Base-by-base conservation (phyloP, 2,329 filamentous ascomycete species). In the Coniella lustricola region DNA sequence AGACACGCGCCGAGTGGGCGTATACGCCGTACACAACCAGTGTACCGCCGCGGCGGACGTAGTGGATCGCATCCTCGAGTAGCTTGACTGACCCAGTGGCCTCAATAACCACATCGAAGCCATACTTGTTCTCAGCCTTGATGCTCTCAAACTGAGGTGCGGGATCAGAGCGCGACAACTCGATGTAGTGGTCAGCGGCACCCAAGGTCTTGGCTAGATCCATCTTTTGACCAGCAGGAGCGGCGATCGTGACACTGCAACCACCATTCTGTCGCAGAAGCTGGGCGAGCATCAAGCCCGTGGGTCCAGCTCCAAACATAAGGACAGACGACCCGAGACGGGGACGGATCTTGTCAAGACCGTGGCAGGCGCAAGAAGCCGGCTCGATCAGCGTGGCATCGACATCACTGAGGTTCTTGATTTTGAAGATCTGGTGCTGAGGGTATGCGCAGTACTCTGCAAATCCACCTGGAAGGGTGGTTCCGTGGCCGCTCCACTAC, bases 101-200 rank as follows among this genome's bases (percentile, higher is more conserved):
- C 68, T 87, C 81, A 18, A 85, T 75, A 20, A 85, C 70, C 54
- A 87, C 80, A 56, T 88, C 84, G 60, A 88, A 88, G 3, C 84
- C 84, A 58, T 87, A 81, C 0, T 83, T 82, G 64, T 87, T 81
- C 39, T 81, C 74, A 36, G 69, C 66, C 67, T 80, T 81, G 53
- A 88, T 67, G 58, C 80, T 68, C 38, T 75, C 68, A 63, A 85
- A 83, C 59, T 85, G 80, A 14, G 71, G 73, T 33, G 70, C 65
- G 5, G 81, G 73, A 54, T 81, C 70, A 56, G 68, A 67, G 59
- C 73, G 73, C 51, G 73, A 75, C 40, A 80, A 70, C 57, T 75
- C 69, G 42, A 80, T 62, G 58, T 77, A 80, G 47, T 67, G 64
- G 57, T 81, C 76, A 53, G 71, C 76, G 44, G 74, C 75, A 50